These are phyloP conservation scores for Leccinum disarticulatum DNA, from an alignment of 768 basidiomycete species.

Conservation along the genomic window DNA sequence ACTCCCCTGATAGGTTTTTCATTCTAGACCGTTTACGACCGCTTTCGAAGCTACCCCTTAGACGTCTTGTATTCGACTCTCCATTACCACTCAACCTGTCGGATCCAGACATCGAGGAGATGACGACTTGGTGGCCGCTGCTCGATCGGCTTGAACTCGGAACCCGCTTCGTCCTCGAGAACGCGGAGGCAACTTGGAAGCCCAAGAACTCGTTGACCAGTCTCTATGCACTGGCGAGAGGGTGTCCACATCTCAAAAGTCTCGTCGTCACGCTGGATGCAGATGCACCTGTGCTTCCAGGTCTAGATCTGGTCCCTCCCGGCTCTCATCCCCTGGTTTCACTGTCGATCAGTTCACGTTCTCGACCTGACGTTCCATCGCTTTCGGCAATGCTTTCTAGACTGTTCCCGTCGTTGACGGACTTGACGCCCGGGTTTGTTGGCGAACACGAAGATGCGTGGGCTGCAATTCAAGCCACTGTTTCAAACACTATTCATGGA, in stretches of 20 bases:
- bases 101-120: constrained; percentile 39
- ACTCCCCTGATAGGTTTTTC: constrained; percentile 14
- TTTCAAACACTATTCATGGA: constrained; percentile 3
- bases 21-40: constrained; percentile 34
- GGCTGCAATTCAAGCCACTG: constrained; percentile 15
- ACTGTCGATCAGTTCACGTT: constrained; percentile 36
- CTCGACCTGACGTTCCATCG: constrained; percentile 26
- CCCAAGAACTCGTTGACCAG: constrained; percentile 19
- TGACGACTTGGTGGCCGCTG: constrained; percentile 46
- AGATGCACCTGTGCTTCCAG: not conserved
- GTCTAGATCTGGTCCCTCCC: not conserved
- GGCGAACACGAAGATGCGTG: constrained; percentile 34
- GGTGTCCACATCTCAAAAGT: constrained; percentile 17
- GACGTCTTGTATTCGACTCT: constrained; percentile 39
- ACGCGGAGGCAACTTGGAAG: constrained; percentile 17
- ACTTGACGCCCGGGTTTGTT: constrained; percentile 36
- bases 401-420: constrained; percentile 41
- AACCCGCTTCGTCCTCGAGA: constrained; percentile 26
- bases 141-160: constrained; percentile 45
- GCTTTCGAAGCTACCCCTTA: constrained; percentile 37
- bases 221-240: constrained; percentile 16
- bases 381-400: constrained; percentile 33
- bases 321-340: constrained; percentile 27
- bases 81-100: constrained; percentile 39
- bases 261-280: constrained; percentile 24